Conservation (phyloP, 2,329 filamentous ascomycete species). For the Parafenestella ontariensis region DNA sequence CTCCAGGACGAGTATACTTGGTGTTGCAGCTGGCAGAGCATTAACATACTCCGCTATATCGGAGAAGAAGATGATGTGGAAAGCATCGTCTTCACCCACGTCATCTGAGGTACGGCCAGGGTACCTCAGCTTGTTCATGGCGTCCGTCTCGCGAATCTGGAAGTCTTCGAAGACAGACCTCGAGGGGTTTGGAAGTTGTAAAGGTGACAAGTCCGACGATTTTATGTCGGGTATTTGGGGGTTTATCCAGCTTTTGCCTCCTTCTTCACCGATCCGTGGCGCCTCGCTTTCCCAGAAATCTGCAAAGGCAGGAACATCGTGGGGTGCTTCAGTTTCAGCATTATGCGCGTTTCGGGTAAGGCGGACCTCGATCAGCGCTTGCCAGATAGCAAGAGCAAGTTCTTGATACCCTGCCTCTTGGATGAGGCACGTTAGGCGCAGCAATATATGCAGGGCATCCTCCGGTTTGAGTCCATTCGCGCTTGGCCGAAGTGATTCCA, state of each 20-base stretch:
- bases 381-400: constrained; percentile 80
- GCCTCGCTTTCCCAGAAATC: constrained; percentile 90
- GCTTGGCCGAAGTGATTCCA: constrained; percentile 50
- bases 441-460: constrained; percentile 69
- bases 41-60: constrained; percentile 74
- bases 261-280: constrained; percentile 76
- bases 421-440: constrained; percentile 76
- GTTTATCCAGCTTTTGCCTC: constrained; percentile 73
- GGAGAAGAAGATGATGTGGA: constrained; percentile 78
- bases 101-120: constrained; percentile 80
- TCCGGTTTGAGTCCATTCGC: constrained; percentile 9
- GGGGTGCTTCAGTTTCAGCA: background rate
- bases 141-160: constrained; percentile 60
- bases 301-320: constrained; percentile 56
- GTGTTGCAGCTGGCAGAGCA: constrained; percentile 41
- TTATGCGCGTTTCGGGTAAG: constrained; percentile 67
- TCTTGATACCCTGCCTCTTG: constrained; percentile 81
- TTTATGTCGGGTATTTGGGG: constrained; percentile 46
- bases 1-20: constrained; percentile 65
- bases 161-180: constrained; percentile 32
- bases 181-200: constrained; percentile 10
- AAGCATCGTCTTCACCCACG: constrained; percentile 79
- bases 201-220: constrained; percentile 2
- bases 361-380: constrained; percentile 77
- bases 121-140: constrained; percentile 58